Base-by-base conservation (phyloP, 1,284 basidiomycete species). In the Polyporus tsugae region DNA sequence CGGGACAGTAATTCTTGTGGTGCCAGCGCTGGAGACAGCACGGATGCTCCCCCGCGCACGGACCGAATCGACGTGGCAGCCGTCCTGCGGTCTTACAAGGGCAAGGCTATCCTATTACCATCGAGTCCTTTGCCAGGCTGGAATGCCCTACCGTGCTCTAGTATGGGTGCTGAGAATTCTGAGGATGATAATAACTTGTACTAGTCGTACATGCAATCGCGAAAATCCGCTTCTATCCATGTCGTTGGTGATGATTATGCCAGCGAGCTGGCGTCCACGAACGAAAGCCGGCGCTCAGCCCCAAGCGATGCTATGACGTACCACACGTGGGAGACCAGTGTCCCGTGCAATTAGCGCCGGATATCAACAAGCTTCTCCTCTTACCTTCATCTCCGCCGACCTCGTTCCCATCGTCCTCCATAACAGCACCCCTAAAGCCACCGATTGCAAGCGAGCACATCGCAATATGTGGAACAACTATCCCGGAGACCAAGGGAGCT, bases 401-500 rank as follows among this genome's bases (percentile, higher is more conserved):
- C 42, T 33, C 15, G 4, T 22, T 42, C 42, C 22, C 25, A 6
- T 42, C 35, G 19, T 29, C 52, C 44, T 25, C 57, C 22, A 29
- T 2, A 33, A 65, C 15, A 17, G 44, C 10, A 58, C 25, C 29
- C 60, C n/a, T 22, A 35, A 6, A 29, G 7, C 35, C 41, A 44
- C 25, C 39, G 17, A 35, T 19, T 6, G 29, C 13, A 19, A 33
- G 6, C 29, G 22, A 25, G 6, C 11, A 22, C 0, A 17, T n/a
- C 6, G 25, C 4, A 52, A 11, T n/a, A 73, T 73, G 71, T 73
- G 71, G 71, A 70, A 63, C 61, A 67, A 63, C 46, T 72, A 71
- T 63, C 69, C 69, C 1, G 67, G 70, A 25, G 67, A 74, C 44
- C 68, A 68, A 29, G 62, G 71, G 6, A 78, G 79, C 6, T 82